A percentile compares a stretch with the other conserved stretches of the same genome.
Conservation (phyloP, 164 flowering plant genomes). For the grape (Vitis vinifera) region ASM3070453v1 NC_081812.1:22989501-22990000, state of each 20-base stretch:
- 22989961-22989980: too few relatives aligned
- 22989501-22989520: too few relatives aligned
- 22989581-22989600: conserved; percentile 93
- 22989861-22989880: neutral
- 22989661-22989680: conserved; percentile 94
- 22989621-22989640: conserved; percentile 95
- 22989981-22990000: conserved; percentile 95
- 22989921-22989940: conserved; percentile 97
- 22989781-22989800: conserved; percentile 80
- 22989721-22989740: conserved; percentile 91
- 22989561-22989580: conserved; percentile 94
- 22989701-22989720: conserved; percentile 80
- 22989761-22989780: conserved; percentile 98
- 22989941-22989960: conserved; percentile 97
- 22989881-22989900: conserved; percentile 58
- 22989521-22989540: conserved; percentile 26
- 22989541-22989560: conserved; percentile 78
- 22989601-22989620: conserved; percentile 84
- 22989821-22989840: neutral
- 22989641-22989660: conserved; percentile 87
- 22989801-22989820: conserved; percentile 1
- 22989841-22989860: neutral
- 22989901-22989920: conserved; percentile 97
- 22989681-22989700: conserved; percentile 94
- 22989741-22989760: conserved; percentile 98